phyloP scores from a whole-genome alignment of 202 grass and related monocot genomes.

The Carex arenaria region DNA sequence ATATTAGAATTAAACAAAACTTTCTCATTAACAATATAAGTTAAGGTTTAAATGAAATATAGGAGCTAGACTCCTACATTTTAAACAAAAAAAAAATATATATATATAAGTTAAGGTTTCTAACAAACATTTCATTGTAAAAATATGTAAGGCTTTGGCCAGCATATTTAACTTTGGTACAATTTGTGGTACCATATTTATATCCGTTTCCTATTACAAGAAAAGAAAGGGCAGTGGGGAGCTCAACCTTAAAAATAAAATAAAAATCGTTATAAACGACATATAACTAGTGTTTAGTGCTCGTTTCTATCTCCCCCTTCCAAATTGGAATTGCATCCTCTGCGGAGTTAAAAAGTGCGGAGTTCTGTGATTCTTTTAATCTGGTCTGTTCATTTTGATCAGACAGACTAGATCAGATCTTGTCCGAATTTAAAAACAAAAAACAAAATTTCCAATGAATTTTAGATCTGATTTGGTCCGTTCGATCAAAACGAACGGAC shows the following conservation, averaged over 20 bases:
- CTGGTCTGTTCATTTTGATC: no score
- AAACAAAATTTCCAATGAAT: no score
- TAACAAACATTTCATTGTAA: not conserved
- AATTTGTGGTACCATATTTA: not conserved
- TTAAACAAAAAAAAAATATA: no score
- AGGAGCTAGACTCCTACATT: no score
- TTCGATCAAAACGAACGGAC: no score
- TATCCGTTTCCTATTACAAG: not conserved
- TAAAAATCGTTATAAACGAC: not conserved
- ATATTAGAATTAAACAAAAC: not conserved
- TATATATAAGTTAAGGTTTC: not conserved
- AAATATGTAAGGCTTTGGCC: not conserved
- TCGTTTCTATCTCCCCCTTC: not conserved
- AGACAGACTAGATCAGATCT: no score
- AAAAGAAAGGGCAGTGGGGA: not conserved
- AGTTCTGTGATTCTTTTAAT: no score
- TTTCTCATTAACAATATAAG: not conserved
- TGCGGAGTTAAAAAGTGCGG: no score
- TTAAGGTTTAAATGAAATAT: no score
- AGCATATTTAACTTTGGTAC: not conserved
- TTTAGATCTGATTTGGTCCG: no score
- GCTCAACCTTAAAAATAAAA: not conserved
- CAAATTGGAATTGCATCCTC: no score
- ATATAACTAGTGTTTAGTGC: not conserved
- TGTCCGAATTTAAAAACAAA: no score